phyloP scores from a whole-genome alignment of 2,329 filamentous ascomycete genomes.

The Sporothrix curviconia region DNA sequence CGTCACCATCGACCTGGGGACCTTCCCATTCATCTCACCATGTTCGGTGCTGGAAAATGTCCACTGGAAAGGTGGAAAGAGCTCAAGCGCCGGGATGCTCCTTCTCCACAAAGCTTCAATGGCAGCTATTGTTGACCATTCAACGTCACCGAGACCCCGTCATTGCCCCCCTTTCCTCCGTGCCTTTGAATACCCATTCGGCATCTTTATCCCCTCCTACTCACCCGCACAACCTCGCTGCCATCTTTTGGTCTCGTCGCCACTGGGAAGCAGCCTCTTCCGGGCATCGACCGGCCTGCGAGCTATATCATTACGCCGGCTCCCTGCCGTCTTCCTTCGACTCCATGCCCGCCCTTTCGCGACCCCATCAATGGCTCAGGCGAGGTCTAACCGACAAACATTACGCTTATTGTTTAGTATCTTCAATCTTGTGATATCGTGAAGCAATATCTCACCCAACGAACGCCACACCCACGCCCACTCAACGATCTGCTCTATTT shows the following conservation, averaged over 20 bases:
- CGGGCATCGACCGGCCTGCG: background rate
- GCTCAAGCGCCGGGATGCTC: background rate
- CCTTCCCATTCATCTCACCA: background rate
- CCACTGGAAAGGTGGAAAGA: background rate
- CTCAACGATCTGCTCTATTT: no score
- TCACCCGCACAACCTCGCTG: no score
- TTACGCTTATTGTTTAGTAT: constrained; percentile 10
- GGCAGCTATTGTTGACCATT: background rate
- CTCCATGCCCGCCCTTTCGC: background rate
- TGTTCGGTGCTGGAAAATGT: background rate
- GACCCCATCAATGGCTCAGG: background rate
- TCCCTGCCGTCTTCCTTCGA: background rate
- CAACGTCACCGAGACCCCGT: background rate
- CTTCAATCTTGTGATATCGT: background rate
- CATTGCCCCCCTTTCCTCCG: background rate
- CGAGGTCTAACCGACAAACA: background rate
- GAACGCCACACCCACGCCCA: no score
- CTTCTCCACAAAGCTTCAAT: background rate
- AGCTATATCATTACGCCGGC: constrained; percentile 1
- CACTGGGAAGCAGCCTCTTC: no score
- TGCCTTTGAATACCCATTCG: no score
- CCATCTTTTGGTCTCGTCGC: no score
- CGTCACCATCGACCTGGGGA: background rate
- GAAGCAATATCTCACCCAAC: no score
- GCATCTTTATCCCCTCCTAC: background rate